These are phyloP conservation scores for Rheum nobile DNA, from an alignment of 148 eudicot species.

Conservation along the genomic window DNA sequence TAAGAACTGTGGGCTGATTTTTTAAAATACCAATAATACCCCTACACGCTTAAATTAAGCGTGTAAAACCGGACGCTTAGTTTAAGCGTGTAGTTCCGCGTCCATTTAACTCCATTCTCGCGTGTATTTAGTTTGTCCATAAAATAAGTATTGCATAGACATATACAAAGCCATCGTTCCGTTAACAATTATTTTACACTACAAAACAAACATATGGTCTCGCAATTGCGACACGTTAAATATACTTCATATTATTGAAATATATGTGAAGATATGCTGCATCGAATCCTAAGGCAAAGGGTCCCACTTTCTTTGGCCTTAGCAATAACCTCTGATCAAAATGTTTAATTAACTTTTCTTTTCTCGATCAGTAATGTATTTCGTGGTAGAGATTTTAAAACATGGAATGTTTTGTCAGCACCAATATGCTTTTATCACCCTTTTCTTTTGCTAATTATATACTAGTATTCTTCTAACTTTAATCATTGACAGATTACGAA, in stretches of 20 bases:
- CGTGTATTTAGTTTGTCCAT: too few relatives aligned
- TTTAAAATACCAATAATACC: too few relatives aligned
- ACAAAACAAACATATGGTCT: not conserved
- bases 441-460: not conserved
- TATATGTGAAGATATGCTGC: not conserved
- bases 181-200: not conserved
- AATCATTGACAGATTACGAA: not conserved
- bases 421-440: not conserved
- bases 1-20: too few relatives aligned
- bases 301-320: not conserved
- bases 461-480: not conserved
- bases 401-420: not conserved
- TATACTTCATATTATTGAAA: not conserved
- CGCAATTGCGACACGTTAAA: not conserved
- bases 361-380: not conserved
- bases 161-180: not conserved
- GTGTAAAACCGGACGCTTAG: too few relatives aligned
- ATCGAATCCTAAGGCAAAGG: not conserved
- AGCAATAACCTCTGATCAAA: not conserved
- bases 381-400: not conserved
- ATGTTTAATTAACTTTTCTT: not conserved
- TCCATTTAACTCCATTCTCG: too few relatives aligned
- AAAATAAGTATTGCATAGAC: too few relatives aligned
- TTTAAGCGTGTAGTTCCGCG: too few relatives aligned
- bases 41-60: too few relatives aligned